phyloP scores from a whole-genome alignment of 1,139 yeast species.

The Lodderomyces oxycetoniae region DNA sequence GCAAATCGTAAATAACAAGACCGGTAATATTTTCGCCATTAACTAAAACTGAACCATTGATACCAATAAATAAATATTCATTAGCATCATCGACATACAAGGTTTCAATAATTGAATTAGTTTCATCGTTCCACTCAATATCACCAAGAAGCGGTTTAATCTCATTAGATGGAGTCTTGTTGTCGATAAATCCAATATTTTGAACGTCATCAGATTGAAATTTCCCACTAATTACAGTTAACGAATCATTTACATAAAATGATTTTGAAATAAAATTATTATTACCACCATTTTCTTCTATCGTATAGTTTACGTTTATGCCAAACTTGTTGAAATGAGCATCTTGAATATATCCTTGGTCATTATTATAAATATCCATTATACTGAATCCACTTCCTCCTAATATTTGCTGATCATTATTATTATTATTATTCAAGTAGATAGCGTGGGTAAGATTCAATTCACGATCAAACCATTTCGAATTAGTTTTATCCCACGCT shows the following conservation, averaged over 20 bases:
- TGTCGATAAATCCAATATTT: slow-evolving; percentile 40
- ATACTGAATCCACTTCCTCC: slow-evolving; percentile 38
- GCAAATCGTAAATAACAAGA: slow-evolving; percentile 48
- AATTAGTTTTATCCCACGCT: slow-evolving; percentile 40
- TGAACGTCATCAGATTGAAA: slow-evolving; percentile 25
- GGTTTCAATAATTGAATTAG: slow-evolving; percentile 36
- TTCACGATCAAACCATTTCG: slow-evolving; percentile 32
- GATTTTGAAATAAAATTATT: slow-evolving; percentile 40
- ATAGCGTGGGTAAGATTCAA: slow-evolving; percentile 37
- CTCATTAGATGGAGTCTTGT: slow-evolving; percentile 20
- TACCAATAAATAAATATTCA: slow-evolving; percentile 46
- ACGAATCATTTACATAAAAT: slow-evolving; percentile 42
- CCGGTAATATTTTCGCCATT: slow-evolving; percentile 34
- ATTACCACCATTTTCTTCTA: slow-evolving; percentile 5
- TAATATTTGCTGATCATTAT: slow-evolving; percentile 28
- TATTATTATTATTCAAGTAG: slow-evolving; percentile 19
- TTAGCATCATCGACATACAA: slow-evolving; percentile 38
- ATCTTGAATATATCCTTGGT: slow-evolving; percentile 29
- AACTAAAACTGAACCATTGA: slow-evolving; percentile 40
- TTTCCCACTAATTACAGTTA: slow-evolving; percentile 52
- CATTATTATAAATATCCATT: slow-evolving; percentile 29
- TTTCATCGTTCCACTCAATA: slow-evolving; percentile 35
- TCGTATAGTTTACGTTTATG: slow-evolving; percentile 19
- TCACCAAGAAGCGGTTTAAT: slow-evolving; percentile 24
- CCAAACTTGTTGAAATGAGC: slow-evolving; percentile 21